Conservation (phyloP, 2,329 filamentous ascomycete species). For the Trichoderma sp. region DNA sequence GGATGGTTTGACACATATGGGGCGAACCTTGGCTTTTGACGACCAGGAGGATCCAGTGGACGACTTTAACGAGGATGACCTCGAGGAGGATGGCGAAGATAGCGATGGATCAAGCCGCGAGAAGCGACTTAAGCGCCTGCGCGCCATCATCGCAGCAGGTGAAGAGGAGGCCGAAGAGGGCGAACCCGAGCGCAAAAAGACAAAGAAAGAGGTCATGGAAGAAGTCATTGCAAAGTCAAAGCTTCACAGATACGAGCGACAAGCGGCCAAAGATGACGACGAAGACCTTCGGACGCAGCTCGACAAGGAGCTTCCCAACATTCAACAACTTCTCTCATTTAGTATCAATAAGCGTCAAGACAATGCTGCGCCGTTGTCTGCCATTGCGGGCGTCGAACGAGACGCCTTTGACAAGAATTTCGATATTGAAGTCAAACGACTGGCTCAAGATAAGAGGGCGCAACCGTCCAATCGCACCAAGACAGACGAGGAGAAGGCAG, state of each 20-base stretch:
- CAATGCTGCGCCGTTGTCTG: constrained; percentile 27
- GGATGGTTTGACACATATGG: constrained; percentile 76
- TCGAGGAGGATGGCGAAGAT: constrained; percentile 60
- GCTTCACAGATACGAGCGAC: constrained; percentile 88
- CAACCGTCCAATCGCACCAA: constrained; percentile 85
- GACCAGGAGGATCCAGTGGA: constrained; percentile 51
- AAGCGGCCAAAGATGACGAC: constrained; percentile 89
- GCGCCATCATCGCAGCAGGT: constrained; percentile 44
- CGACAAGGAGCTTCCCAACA: constrained; percentile 76
- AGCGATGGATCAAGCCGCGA: constrained; percentile 56
- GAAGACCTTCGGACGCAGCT: constrained; percentile 81
- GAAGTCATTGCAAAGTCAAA: constrained; percentile 98
- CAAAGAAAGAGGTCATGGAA: constrained; percentile 95
- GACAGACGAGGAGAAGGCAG: constrained; percentile 81
- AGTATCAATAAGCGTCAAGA: constrained; percentile 37
- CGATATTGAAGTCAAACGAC: constrained; percentile 75
- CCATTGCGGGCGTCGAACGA: constrained; percentile 57
- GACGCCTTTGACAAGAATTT: constrained; percentile 80
- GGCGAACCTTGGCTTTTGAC: constrained; percentile 68
- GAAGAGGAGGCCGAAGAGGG: constrained; percentile 50
- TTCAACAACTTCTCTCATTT: constrained; percentile 69
- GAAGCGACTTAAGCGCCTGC: constrained; percentile 56
- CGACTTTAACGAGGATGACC: constrained; percentile 77
- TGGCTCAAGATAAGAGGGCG: constrained; percentile 81
- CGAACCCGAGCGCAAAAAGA: constrained; percentile 82